Percentiles rank a stretch among this genome's conserved stretches.
These are phyloP conservation scores for Symbiotaphrina buchneri DNA, from an alignment of 495 filamentous ascomycete genomes.

Conservation along the genomic window DNA sequence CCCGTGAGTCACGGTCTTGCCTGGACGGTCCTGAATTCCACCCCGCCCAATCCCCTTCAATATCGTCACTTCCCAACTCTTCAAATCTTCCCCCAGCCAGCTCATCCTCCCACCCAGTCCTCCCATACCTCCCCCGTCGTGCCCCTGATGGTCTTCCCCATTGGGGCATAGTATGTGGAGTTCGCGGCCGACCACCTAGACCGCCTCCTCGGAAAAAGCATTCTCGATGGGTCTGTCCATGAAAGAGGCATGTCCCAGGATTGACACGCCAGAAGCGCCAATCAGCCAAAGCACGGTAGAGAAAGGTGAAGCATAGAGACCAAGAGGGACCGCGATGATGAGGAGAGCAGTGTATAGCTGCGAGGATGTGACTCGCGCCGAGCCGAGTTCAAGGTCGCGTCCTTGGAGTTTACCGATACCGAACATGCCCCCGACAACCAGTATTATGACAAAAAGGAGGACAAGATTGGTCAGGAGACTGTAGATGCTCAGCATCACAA, in stretches of 20 bases:
- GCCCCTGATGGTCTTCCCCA: slow-evolving; percentile 97
- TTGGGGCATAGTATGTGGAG: slow-evolving; percentile 86
- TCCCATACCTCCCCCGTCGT: slow-evolving; percentile 32
- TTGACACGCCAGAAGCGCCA: slow-evolving; percentile 74
- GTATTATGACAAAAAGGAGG: slow-evolving; percentile 76
- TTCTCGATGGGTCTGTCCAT: slow-evolving; percentile 99
- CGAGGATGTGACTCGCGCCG: slow-evolving; percentile 61
- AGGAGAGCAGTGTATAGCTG: slow-evolving; percentile 86
- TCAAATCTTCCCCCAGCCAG: slow-evolving; percentile 35
- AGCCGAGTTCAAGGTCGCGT: slow-evolving; percentile 67
- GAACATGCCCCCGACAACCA: slow-evolving; percentile 69
- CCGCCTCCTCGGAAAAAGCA: slow-evolving; percentile 99
- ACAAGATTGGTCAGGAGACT: slow-evolving; percentile 62
- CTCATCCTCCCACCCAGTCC: slow-evolving; percentile 32
- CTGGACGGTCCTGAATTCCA: slow-evolving; percentile 16
- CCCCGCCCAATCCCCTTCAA: slow-evolving; percentile 34
- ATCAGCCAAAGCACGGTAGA: slow-evolving; percentile 78
- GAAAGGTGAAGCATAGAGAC: slow-evolving; percentile 62
- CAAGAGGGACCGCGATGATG: slow-evolving; percentile 59
- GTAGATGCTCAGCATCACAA: slow-evolving; percentile 90
- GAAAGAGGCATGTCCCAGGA: slow-evolving; percentile 83
- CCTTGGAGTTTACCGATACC: slow-evolving; percentile 75
- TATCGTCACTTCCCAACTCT: slow-evolving; percentile 47
- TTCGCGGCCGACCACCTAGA: slow-evolving; percentile 99
- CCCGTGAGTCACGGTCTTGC: too few species aligned